These are phyloP conservation scores for Elaeis oleifera DNA, from an alignment of 202 grass and related monocot genomes.

Conservation along the genomic window DNA sequence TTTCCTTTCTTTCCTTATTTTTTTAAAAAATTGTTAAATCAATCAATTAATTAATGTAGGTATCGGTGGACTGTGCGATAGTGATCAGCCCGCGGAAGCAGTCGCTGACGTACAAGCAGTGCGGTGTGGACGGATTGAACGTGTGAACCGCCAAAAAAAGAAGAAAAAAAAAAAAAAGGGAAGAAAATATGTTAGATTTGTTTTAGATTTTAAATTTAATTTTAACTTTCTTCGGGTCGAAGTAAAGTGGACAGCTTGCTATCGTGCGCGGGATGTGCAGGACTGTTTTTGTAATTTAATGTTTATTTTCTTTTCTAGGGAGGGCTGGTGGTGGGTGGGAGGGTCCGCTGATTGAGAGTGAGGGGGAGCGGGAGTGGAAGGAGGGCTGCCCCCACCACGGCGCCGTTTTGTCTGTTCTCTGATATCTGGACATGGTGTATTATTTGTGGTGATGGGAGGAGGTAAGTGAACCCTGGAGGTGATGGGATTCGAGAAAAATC, in stretches of 20 bases:
- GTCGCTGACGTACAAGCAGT: slow-evolving; percentile 94
- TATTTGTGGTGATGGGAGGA: too few relatives aligned
- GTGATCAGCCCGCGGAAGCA: slow-evolving; percentile 87
- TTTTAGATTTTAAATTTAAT: slow-evolving; percentile 29
- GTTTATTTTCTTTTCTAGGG: too few relatives aligned
- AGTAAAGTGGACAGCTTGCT: slow-evolving; percentile 25
- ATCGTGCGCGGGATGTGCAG: too few relatives aligned
- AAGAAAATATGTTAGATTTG: slow-evolving; percentile 20
- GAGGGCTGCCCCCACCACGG: too few relatives aligned
- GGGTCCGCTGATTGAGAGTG: too few relatives aligned
- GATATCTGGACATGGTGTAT: too few relatives aligned
- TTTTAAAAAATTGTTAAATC: not conserved
- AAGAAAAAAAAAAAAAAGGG: slow-evolving; percentile 6
- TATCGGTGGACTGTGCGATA: slow-evolving; percentile 92
- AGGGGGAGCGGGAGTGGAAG: too few relatives aligned
- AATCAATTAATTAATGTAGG: slow-evolving; percentile 28
- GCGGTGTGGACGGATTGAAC: slow-evolving; percentile 87
- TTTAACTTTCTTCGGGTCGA: slow-evolving; percentile 38
- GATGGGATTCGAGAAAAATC: too few relatives aligned
- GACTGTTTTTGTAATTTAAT: not conserved
- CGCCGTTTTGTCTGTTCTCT: too few relatives aligned
- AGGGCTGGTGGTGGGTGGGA: too few relatives aligned
- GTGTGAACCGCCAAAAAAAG: slow-evolving; percentile 32
- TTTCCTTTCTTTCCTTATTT: not conserved
- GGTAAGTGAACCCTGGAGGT: too few relatives aligned